These are phyloP conservation scores for Mycena floridula DNA, from an alignment of 768 basidiomycete species.

Conservation along the genomic window DNA sequence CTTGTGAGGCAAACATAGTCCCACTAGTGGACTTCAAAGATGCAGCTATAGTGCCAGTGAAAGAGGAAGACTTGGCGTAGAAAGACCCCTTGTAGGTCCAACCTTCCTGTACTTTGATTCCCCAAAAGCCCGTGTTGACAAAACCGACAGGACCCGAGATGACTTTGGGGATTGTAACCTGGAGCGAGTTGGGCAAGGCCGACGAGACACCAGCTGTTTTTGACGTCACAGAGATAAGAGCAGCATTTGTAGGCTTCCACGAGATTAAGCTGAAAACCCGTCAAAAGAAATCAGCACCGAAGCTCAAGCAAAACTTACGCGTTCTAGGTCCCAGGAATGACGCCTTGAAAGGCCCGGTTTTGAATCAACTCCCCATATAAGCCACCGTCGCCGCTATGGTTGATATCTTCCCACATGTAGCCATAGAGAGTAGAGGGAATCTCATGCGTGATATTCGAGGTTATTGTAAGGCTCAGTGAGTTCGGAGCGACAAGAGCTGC, in stretches of 20 bases:
- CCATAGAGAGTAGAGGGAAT: slow-evolving; percentile 26
- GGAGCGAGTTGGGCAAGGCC: slow-evolving; percentile 51
- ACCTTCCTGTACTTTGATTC: slow-evolving; percentile 46
- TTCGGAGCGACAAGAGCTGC: slow-evolving; percentile 19
- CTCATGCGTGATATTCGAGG: slow-evolving; percentile 19
- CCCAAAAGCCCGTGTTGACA: slow-evolving; percentile 50
- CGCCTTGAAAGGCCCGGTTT: slow-evolving; percentile 56
- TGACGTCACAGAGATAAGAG: slow-evolving; percentile 27
- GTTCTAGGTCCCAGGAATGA: slow-evolving; percentile 38
- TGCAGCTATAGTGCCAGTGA: slow-evolving; percentile 30
- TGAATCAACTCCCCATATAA: slow-evolving; percentile 38
- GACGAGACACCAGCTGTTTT: slow-evolving; percentile 40
- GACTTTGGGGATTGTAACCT: slow-evolving; percentile 36
- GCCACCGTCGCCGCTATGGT: slow-evolving; percentile 30
- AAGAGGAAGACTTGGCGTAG: slow-evolving; percentile 32
- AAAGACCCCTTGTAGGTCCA: slow-evolving; percentile 55
- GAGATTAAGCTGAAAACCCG: slow-evolving; percentile 24
- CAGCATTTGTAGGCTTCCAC: slow-evolving; percentile 42
- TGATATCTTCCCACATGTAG: slow-evolving; percentile 28
- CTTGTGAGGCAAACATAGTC: slow-evolving; percentile 31
- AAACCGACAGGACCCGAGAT: slow-evolving; percentile 34
- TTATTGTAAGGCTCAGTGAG: slow-evolving; percentile 20
- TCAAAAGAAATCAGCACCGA: neutral
- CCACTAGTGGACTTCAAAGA: slow-evolving; percentile 32
- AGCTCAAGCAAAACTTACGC: slow-evolving; percentile 19